Base-by-base conservation (phyloP, 75 land plant genomes). In the Cupressus sempervirens region DNA sequence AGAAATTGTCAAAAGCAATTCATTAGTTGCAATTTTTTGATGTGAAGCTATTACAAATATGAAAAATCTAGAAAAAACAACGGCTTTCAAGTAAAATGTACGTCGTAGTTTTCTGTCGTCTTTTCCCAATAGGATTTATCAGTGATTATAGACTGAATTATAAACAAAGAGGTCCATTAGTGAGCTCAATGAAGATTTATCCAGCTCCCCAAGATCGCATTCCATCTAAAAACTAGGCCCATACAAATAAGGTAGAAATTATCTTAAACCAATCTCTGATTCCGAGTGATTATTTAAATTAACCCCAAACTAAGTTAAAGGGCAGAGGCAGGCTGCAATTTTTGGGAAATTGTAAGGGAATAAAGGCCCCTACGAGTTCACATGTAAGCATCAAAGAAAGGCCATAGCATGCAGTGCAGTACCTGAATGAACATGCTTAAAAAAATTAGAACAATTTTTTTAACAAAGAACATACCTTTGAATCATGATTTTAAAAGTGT, bases 401-500 rank as follows among this genome's bases (percentile, higher is more conserved):
- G 4, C 4, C 62, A 18, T 56, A 20, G 18, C 62, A 62, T 62
- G 67, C 67, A 23, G 7, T 20, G 0, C 26, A 62, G 67, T 23
- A n/a, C 67, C 5, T 62, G 4, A 62, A 62, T 1, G 67, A 23
- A 26, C 67, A 62, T 62, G 67, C 67, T 62, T 62, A 20, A 62
- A 62, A 20, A 62, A 4, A 62, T 0, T 4, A 4, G 23, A 62
- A 62, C 26, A 3, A n/a, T 62, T 23, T 23, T 38, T 38, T 38
- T 1, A 38, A 62, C 67, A 62, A 62, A n/a, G 67, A 62, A 82
- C 35, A 16, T 82, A 92, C 95, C 93, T 89, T 56, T 92, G 88
- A 65, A 92, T 86, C 92, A 93, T 53, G 81, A 92, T 83, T 35
- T 86, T 83, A 88, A 92, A 67, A 1, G 93, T 89, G 1, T 41